A percentile compares a stretch with the other conserved stretches of the same genome.
phyloP scores from a whole-genome alignment of 2,329 filamentous ascomycete genomes.

The Claviceps cyperi region DNA sequence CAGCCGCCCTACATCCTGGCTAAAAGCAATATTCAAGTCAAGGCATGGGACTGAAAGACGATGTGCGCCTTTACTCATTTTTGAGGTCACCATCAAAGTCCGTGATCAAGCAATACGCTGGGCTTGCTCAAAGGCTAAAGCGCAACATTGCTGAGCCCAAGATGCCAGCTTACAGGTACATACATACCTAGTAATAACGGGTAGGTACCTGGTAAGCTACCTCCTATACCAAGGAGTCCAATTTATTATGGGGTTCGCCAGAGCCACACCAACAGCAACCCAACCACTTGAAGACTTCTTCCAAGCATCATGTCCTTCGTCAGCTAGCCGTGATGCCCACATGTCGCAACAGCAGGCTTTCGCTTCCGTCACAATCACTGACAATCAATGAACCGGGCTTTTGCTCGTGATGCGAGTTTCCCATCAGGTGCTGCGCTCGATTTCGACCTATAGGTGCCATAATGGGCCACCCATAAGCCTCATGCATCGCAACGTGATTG shows the following conservation, averaged over 20 bases:
- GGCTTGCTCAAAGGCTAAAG: too few species aligned
- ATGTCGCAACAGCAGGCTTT: neutral
- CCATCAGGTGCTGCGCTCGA: neutral
- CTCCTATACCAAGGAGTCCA: neutral
- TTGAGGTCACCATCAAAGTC: too few species aligned
- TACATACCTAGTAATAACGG: too few species aligned
- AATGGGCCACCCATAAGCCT: neutral
- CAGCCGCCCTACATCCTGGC: neutral
- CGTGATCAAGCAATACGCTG: neutral
- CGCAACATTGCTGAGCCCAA: too few species aligned
- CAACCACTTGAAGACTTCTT: neutral
- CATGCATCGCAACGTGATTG: slow-evolving; percentile 1
- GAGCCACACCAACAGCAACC: neutral
- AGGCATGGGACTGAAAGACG: neutral
- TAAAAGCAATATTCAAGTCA: neutral
- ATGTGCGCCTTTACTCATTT: neutral
- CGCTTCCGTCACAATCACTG: neutral
- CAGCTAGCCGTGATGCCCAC: neutral
- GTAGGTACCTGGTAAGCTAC: neutral
- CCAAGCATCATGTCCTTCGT: neutral
- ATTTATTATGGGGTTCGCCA: neutral
- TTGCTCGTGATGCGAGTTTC: neutral
- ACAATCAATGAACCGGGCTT: neutral
- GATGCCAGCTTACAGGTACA: too few species aligned
- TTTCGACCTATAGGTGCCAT: neutral